phyloP scores from a whole-genome alignment of 2,329 filamentous ascomycete species.

The Parastagonospora avenae region DNA sequence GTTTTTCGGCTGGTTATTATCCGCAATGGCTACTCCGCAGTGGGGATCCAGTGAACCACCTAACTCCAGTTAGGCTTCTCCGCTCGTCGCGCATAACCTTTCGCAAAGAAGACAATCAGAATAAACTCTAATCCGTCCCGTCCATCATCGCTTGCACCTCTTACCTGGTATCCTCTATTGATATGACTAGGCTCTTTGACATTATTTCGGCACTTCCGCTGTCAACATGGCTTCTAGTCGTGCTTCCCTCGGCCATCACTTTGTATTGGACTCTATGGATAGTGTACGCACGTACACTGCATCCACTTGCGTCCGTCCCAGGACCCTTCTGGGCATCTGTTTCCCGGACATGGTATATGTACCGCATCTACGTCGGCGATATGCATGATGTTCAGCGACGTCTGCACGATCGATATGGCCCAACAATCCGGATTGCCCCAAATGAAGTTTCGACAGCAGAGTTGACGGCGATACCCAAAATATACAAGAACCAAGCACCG shows the following conservation, averaged over 20 bases:
- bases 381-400: constrained; percentile 9
- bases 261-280: constrained; percentile 17
- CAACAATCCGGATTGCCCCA: constrained; percentile 54
- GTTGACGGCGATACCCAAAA: constrained; percentile 8
- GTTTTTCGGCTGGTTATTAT: too few species aligned
- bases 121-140: too few species aligned
- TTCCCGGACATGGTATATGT: constrained; percentile 24
- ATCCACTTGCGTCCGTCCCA: constrained; percentile 20
- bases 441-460: constrained; percentile 40
- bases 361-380: constrained; percentile 13
- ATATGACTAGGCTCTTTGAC: constrained; percentile 2
- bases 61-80: too few species aligned
- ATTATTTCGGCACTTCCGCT: constrained; percentile 2
- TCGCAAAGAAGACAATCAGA: too few species aligned
- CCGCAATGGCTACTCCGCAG: too few species aligned
- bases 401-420: constrained; percentile 36
- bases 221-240: constrained; percentile 8
- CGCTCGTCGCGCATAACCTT: too few species aligned
- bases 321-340: constrained; percentile 24
- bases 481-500: constrained; percentile 19
- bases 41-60: too few species aligned
- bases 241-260: constrained; percentile 6
- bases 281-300: constrained; percentile 9
- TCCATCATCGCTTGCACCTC: too few species aligned
- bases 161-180: background rate